Percentiles rank a stretch among this genome's conserved stretches.
Conservation (phyloP, 768 basidiomycete genomes). For the Antrodiella citrinella region DNA sequence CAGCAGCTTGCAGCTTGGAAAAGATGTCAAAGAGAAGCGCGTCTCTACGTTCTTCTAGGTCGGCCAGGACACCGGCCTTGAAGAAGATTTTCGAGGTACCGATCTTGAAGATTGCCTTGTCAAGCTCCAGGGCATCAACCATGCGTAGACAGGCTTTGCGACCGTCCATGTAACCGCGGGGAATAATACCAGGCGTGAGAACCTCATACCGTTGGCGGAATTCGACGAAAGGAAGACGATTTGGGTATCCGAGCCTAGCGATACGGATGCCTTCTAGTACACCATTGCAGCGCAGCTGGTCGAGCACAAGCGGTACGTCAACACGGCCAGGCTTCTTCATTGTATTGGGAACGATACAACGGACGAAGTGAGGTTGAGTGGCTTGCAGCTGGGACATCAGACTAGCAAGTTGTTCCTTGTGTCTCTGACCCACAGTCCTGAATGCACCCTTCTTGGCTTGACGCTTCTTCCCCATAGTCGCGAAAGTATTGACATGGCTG, state of each 20-base stretch:
- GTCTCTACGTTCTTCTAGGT: conserved; percentile 90
- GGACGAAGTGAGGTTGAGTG: conserved; percentile 96
- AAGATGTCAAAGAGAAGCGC: conserved; percentile 83
- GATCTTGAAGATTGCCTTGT: conserved; percentile 77
- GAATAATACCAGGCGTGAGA: conserved; percentile 87
- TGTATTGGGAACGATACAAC: conserved; percentile 94
- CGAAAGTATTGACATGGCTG: conserved; percentile 32
- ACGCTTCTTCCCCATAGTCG: conserved; percentile 53
- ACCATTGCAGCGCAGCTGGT: conserved; percentile 97
- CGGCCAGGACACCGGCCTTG: conserved; percentile 95
- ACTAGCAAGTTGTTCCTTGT: conserved; percentile 90
- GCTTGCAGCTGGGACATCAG: conserved; percentile 87
- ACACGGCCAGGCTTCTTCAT: conserved; percentile 87
- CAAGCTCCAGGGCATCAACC: conserved; percentile 83
- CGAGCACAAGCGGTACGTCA: conserved; percentile 90
- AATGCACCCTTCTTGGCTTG: conserved; percentile 92
- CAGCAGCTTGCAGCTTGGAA: conserved; percentile 77
- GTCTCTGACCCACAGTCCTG: conserved; percentile 89
- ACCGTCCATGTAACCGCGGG: conserved; percentile 96
- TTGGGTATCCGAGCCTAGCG: conserved; percentile 94
- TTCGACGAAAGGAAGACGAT: conserved; percentile 92
- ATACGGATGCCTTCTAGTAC: conserved; percentile 98
- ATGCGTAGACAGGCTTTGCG: conserved; percentile 89
- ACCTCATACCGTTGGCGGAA: conserved; percentile 97
- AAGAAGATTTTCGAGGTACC: conserved; percentile 99